Base-by-base conservation (phyloP, 2,329 filamentous ascomycete species). In the Colletotrichum echinochloae region DNA sequence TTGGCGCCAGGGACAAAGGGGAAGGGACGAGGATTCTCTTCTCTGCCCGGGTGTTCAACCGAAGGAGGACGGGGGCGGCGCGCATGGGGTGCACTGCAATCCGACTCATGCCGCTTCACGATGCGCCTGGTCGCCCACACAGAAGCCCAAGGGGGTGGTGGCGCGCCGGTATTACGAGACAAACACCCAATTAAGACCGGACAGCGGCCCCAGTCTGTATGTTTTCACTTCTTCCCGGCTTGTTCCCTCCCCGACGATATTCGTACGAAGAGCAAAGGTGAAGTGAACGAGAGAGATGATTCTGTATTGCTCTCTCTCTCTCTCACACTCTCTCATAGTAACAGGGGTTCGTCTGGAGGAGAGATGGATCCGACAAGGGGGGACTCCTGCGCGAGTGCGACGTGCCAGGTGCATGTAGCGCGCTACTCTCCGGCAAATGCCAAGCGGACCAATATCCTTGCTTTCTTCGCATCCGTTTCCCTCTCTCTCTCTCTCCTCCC, bases 401-500 rank as follows among this genome's bases (percentile, higher is more conserved):
- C 41, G 66, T 60, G 39, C 62, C 62, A 70, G 66, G 23, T n/a
- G 26, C 12, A 55, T 37, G 28, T 68, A 69, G 66, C 55, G 54
- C 49, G 33, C 48, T 55, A 61, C 66, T 33, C 23, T 30, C 26
- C 54, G 35, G 30, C 20, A 23, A 12, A n/a, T 48, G 55, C 61
- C 39, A 55, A 54, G 55, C 55, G 54, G 8, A 65, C 18, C 30
- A 26, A 30, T 20, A 62, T n/a, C 52, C 46, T 12, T 39, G 37
- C 16, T 51, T 33, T 33, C 4, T 33, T 33, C 30, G 30, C 20
- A 9, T 23, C 44, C 0, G 20, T 62, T 26, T 37, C 33, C n/a
- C 23, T 37, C 41, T 49, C 30, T 49, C 35, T 41, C 23, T 18
- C 18, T n/a, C n/a, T 23, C n/a, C 3, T 11, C 26, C 49, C n/a